Evolutionary conservation across 768 basidiomycete species (phyloP), one percentile per base, ranked within the genome.

Genomic region (Gymnopilus dilepis): DNA sequence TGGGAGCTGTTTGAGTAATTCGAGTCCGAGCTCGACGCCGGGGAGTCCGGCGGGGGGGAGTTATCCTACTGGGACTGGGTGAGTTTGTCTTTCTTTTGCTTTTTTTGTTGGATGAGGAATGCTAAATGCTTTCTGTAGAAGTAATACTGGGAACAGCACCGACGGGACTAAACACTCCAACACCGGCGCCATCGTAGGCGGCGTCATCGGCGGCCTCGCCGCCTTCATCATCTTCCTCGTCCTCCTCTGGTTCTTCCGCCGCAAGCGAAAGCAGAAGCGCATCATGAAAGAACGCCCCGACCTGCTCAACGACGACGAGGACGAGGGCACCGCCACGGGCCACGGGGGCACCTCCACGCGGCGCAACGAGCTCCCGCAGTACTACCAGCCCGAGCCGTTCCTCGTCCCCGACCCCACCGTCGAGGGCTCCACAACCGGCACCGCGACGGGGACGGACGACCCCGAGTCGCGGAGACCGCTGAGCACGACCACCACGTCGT

Each of bases 371-470:
- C 82, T 87, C 7, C 90, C 89, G 4, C 83, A 91, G 59, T 90
- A 86, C 72, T 89, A 91, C 69, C 83, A 81, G 31, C 91, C 91
- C 0, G 88, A 92, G 64, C 92, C 92, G 2, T 93, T 87, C 76
- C 82, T 90, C 55, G 81, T 90, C 3, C 82, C 89, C 0, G 87
- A 87, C 45, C 86, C 89, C 12, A 85, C 86, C 0, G 67, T 77
- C 13, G 68, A 75, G 5, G 73, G 78, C 7, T 75, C 78, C 0
- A 65, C 67, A 17, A 77, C 73, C 21, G 77, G 69, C 2, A 63
- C 58, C 41, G 33, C 56, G 13, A 60, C 64, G 4, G 60, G 55
- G 0, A 63, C 62, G 22, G 75, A 70, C 45, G 72, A 65, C 37
- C 38, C 59, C 17, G 62, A 73, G 67, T 50, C 73, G 69, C 52